phyloP scores from a whole-genome alignment of 2,329 filamentous ascomycete genomes.

The Diplodia scrobiculata region DNA sequence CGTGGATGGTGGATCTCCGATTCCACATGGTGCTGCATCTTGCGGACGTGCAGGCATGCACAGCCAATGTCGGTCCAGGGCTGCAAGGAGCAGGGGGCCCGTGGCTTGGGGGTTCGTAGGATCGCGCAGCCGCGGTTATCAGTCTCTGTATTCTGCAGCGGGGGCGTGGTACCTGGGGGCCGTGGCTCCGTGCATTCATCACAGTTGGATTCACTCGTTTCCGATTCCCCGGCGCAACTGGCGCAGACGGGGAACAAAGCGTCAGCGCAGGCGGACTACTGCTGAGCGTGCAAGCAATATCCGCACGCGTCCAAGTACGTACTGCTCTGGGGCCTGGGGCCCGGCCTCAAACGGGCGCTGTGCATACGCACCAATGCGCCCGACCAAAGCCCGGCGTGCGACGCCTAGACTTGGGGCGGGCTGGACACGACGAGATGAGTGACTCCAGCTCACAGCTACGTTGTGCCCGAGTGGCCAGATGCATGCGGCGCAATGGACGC shows the following conservation, averaged over 20 bases:
- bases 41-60: constrained; percentile 13
- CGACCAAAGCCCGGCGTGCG: background rate
- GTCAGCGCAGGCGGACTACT: constrained; percentile 4
- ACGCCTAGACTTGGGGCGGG: background rate
- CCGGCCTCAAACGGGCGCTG: constrained; percentile 11
- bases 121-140: constrained; percentile 19
- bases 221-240: constrained; percentile 22
- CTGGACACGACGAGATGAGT: constrained; percentile 2
- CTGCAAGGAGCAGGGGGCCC: constrained; percentile 23
- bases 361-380: constrained; percentile 17
- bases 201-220: constrained; percentile 4
- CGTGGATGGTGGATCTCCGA: constrained; percentile 24
- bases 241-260: constrained; percentile 1
- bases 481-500: constrained; percentile 12
- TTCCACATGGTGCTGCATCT: constrained; percentile 21
- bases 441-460: constrained; percentile 7
- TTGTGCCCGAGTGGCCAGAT: constrained; percentile 8
- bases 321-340: constrained; percentile 2
- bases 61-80: constrained; percentile 12
- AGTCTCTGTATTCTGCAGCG: constrained; percentile 8
- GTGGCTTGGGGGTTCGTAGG: constrained; percentile 4
- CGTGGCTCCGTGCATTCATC: constrained; percentile 3
- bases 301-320: constrained; percentile 9
- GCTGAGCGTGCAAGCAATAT: constrained; percentile 21
- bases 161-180: constrained; percentile 18